Evolutionary conservation across 2,329 filamentous ascomycete genomes (phyloP).

Genomic region (Phyllosticta citrichinensis): DNA sequence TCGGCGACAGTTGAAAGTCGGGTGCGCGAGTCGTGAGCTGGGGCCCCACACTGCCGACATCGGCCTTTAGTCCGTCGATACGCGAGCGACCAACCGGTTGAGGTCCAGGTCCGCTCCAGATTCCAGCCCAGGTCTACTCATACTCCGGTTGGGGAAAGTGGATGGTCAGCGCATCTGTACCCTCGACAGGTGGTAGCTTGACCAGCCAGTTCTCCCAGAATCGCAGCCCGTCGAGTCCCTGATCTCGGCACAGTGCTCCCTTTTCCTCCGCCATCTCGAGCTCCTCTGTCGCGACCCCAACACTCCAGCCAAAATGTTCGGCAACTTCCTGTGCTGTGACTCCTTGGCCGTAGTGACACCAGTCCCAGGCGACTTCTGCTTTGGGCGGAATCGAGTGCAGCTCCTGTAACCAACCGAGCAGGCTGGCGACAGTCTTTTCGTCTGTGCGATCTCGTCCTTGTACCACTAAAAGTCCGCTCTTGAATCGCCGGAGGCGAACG

Average conservation of each 20-base stretch:
- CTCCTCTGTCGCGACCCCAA: constrained; percentile 91
- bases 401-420: constrained; percentile 69
- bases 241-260: constrained; percentile 79
- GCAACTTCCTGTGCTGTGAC: constrained; percentile 85
- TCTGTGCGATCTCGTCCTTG: constrained; percentile 83
- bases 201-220: constrained; percentile 74
- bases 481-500: constrained; percentile 78
- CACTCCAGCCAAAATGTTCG: constrained; percentile 89
- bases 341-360: constrained; percentile 67
- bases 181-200: constrained; percentile 3
- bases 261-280: constrained; percentile 94
- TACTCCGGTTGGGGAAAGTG: background rate
- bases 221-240: constrained; percentile 77
- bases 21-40: background rate
- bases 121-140: background rate
- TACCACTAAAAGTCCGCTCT: constrained; percentile 87
- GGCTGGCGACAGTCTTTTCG: constrained; percentile 70
- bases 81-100: background rate
- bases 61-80: background rate
- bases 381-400: constrained; percentile 57
- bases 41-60: constrained; percentile 6
- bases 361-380: constrained; percentile 62
- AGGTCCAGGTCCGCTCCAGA: background rate
- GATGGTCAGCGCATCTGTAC: background rate
- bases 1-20: background rate